Conservation (phyloP, 2,329 filamentous ascomycete genomes). For the Neopestalotiopsis rosae region DNA sequence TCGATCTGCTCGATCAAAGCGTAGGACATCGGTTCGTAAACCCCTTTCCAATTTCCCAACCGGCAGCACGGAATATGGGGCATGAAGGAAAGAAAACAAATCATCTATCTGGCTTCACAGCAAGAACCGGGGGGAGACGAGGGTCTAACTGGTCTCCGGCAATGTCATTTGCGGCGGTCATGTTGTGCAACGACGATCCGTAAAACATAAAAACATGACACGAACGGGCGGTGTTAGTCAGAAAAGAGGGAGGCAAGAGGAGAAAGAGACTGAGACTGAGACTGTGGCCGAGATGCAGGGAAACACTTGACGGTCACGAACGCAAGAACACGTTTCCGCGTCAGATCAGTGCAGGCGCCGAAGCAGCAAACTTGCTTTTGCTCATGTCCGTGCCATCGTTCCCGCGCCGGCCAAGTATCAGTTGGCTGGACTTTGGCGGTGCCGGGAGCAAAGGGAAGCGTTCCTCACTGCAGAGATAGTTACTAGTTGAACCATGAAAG, state of each 20-base stretch:
- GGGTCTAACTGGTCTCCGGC: not conserved
- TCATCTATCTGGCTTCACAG: not conserved
- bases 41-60: constrained; percentile 10
- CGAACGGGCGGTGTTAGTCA: constrained; percentile 3
- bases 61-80: not conserved
- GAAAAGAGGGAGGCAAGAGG: too few relatives aligned
- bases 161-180: constrained; percentile 2
- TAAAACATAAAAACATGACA: not conserved
- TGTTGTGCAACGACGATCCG: constrained; percentile 10
- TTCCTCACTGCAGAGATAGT: constrained; percentile 4
- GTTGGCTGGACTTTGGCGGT: not conserved
- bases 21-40: not conserved
- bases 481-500: not conserved
- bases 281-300: not conserved
- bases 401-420: not conserved
- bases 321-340: constrained; percentile 2
- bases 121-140: not conserved
- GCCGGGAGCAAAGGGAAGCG: not conserved
- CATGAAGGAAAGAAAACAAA: not conserved
- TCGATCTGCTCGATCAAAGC: constrained; percentile 7
- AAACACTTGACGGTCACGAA: not conserved
- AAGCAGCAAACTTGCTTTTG: constrained; percentile 1
- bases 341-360: not conserved
- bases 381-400: constrained; percentile 6
- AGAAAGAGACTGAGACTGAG: not conserved